phyloP scores from a whole-genome alignment of 495 filamentous ascomycete species.

The Xeromyces bisporus region DNA sequence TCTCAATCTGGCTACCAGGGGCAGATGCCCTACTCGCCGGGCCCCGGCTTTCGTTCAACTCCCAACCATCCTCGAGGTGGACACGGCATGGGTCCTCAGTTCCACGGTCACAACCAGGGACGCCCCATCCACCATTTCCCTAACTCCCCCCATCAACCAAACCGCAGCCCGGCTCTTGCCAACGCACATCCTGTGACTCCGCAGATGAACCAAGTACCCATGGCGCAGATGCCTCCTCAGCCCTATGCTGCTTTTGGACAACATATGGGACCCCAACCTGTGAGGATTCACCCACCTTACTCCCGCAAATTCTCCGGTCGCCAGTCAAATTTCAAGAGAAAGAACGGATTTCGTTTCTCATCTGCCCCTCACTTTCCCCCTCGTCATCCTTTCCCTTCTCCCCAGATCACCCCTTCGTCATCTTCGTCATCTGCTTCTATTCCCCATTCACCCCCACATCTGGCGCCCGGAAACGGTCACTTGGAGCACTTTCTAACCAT shows the following conservation, averaged over 20 bases:
- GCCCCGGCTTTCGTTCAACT: slow-evolving; percentile 37
- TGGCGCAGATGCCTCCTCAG: slow-evolving; percentile 39
- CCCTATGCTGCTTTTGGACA: slow-evolving; percentile 41
- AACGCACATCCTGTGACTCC: slow-evolving; percentile 53
- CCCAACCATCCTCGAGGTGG: slow-evolving; percentile 48
- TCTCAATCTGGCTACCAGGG: slow-evolving; percentile 40
- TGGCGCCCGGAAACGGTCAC: slow-evolving; percentile 50
- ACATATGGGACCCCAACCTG: slow-evolving; percentile 44
- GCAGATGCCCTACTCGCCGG: slow-evolving; percentile 51
- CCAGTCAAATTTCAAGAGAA: slow-evolving; percentile 8
- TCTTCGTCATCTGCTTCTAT: slow-evolving; percentile 7
- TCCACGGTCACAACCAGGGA: slow-evolving; percentile 37
- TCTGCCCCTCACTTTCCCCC: slow-evolving; percentile 3
- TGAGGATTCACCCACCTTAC: slow-evolving; percentile 38
- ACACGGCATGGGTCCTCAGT: slow-evolving; percentile 45
- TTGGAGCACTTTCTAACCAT: slow-evolving; percentile 66
- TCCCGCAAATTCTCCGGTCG: slow-evolving; percentile 12
- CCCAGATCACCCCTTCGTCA: slow-evolving; percentile 11
- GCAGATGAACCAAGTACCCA: slow-evolving; percentile 43
- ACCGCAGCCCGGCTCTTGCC: slow-evolving; percentile 56
- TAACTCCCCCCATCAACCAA: slow-evolving; percentile 48
- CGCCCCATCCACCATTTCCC: slow-evolving; percentile 37
- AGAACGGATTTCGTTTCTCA: slow-evolving; percentile 6
- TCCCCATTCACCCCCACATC: slow-evolving; percentile 29
- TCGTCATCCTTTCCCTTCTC: slow-evolving; percentile 8